phyloP scores from a whole-genome alignment of 2,329 filamentous ascomycete genomes.

The Verticillium longisporum region DNA sequence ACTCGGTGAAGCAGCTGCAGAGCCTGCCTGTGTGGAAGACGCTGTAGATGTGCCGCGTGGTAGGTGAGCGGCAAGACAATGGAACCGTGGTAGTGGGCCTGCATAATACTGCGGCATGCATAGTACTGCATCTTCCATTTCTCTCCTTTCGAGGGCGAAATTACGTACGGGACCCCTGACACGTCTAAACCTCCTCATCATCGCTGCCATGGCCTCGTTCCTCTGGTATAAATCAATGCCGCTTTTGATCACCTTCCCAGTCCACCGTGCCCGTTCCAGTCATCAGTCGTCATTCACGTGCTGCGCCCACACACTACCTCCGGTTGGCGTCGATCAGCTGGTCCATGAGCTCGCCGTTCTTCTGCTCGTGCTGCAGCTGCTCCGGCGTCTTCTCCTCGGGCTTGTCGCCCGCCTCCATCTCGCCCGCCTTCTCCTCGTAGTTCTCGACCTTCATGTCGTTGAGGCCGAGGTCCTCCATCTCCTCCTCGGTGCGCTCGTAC shows the following conservation, averaged over 20 bases:
- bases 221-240: background rate
- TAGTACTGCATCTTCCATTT: too few relatives aligned
- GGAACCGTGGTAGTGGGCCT: too few relatives aligned
- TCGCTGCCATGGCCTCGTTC: background rate
- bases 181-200: background rate
- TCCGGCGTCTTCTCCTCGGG: conserved; percentile 1
- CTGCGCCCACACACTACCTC: background rate
- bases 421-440: conserved; percentile 57
- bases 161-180: background rate
- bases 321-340: conserved; percentile 10
- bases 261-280: background rate
- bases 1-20: conserved; percentile 41
- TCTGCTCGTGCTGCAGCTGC: conserved; percentile 6
- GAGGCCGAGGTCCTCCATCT: conserved; percentile 88
- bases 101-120: background rate
- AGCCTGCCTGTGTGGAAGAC: background rate
- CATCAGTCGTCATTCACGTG: background rate
- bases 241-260: background rate
- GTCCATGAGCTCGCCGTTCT: conserved; percentile 10
- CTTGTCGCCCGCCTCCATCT: conserved; percentile 27
- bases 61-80: background rate
- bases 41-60: background rate
- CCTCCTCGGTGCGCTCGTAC: conserved; percentile 82
- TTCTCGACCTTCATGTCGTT: conserved; percentile 89
- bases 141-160: background rate